Evolutionary conservation across 495 filamentous ascomycete genomes (phyloP).

Genomic region (Zalerion maritima): DNA sequence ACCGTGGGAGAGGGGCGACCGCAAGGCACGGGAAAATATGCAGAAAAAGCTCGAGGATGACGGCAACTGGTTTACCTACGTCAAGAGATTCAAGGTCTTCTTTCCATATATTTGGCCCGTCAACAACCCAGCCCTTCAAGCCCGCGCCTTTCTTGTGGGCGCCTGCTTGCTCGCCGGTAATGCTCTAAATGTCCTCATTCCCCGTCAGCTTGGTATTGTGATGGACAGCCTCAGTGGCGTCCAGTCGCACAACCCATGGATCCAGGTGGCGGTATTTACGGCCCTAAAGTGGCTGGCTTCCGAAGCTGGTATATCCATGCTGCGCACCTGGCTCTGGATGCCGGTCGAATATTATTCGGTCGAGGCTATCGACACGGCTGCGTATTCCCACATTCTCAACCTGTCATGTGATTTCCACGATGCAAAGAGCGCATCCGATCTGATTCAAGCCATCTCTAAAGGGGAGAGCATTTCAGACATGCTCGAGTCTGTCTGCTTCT

Average conservation of each 20-base stretch:
- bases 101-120: slow-evolving; percentile 53
- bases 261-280: slow-evolving; percentile 39
- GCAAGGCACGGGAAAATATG: slow-evolving; percentile 35
- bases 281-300: slow-evolving; percentile 39
- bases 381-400: slow-evolving; percentile 63
- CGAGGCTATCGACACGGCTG: slow-evolving; percentile 42
- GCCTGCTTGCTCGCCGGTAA: slow-evolving; percentile 47
- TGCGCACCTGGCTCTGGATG: slow-evolving; percentile 47
- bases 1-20: slow-evolving; percentile 33
- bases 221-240: slow-evolving; percentile 35
- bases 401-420: slow-evolving; percentile 72
- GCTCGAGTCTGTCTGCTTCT: slow-evolving; percentile 51
- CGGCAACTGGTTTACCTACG: slow-evolving; percentile 50
- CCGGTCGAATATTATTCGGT: slow-evolving; percentile 52
- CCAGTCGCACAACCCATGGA: slow-evolving; percentile 32
- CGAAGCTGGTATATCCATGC: slow-evolving; percentile 37
- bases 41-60: slow-evolving; percentile 43
- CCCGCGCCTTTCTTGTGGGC: slow-evolving; percentile 40
- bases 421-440: slow-evolving; percentile 55
- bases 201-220: slow-evolving; percentile 50
- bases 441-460: slow-evolving; percentile 51
- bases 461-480: slow-evolving; percentile 48
- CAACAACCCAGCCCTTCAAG: slow-evolving; percentile 37
- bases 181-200: slow-evolving; percentile 47
- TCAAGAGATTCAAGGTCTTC: slow-evolving; percentile 46